phyloP scores from a whole-genome alignment of 305 asterid species.

The Fraxinus greggii region DNA sequence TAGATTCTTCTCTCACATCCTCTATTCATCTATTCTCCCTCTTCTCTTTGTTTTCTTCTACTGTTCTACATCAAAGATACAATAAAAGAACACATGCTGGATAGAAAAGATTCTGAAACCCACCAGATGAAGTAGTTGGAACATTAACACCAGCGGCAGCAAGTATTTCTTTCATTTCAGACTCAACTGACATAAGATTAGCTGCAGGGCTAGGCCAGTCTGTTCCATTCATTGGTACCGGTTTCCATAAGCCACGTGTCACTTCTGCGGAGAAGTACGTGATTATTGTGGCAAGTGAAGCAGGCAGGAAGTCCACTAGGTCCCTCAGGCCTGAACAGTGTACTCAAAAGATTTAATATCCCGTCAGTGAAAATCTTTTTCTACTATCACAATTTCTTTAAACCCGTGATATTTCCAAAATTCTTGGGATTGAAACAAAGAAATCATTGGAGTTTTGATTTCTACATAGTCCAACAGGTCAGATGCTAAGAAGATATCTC shows the following conservation, averaged over 20 bases:
- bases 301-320: conserved; percentile 33
- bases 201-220: conserved; percentile 40
- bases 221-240: conserved; percentile 33
- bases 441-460: not conserved
- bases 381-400: not conserved
- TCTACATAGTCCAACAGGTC: not conserved
- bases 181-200: conserved; percentile 26
- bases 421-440: not conserved
- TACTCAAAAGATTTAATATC: conserved; percentile 1
- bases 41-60: not conserved
- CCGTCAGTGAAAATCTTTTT: not conserved
- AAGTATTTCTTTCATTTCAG: conserved; percentile 26
- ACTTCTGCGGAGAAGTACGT: conserved; percentile 33
- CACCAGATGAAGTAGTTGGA: conserved; percentile 24
- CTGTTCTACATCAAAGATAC: not conserved
- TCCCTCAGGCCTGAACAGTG: conserved; percentile 30
- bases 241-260: conserved; percentile 34
- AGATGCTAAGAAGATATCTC: not conserved
- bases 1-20: not conserved
- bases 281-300: conserved; percentile 31
- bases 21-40: not conserved
- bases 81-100: not conserved
- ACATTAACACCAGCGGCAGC: conserved; percentile 32
- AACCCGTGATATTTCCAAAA: not conserved
- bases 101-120: conserved; percentile 1